Evolutionary conservation across 768 basidiomycete genomes (phyloP).

Genomic region (Filobasidium floriforme): DNA sequence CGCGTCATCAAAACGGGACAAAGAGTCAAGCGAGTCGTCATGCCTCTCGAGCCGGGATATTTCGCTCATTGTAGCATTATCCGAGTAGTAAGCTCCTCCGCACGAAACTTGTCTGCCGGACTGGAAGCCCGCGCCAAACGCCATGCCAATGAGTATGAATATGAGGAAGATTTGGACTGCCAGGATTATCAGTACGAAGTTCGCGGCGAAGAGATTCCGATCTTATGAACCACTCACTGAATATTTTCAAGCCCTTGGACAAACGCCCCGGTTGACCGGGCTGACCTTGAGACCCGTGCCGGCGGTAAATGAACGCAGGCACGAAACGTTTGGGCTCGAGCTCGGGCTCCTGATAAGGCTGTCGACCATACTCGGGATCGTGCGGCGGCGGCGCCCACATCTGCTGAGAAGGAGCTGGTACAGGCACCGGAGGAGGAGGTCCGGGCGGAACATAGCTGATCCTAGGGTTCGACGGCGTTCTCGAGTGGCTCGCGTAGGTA

Average conservation of each 20-base stretch:
- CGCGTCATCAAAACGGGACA: too few relatives aligned
- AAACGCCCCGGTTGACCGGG: too few relatives aligned
- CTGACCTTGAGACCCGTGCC: not conserved
- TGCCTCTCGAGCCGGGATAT: too few relatives aligned
- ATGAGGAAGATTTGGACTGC: not conserved
- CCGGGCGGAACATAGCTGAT: not conserved
- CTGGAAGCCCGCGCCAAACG: not conserved
- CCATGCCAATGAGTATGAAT: not conserved
- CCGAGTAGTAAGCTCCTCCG: not conserved
- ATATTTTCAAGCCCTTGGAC: not conserved
- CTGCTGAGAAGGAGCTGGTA: not conserved
- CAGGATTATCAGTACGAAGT: too few relatives aligned
- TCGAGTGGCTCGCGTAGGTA: not conserved
- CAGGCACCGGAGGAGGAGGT: not conserved
- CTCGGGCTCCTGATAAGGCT: not conserved
- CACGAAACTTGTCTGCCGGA: not conserved
- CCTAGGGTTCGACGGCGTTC: not conserved
- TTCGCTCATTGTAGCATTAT: too few relatives aligned
- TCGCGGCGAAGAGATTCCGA: not conserved
- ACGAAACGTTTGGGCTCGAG: not conserved
- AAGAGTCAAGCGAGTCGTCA: too few relatives aligned
- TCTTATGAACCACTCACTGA: not conserved
- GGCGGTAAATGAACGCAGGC: not conserved
- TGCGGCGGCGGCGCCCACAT: not conserved
- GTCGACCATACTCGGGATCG: not conserved